phyloP scores from a whole-genome alignment of 495 filamentous ascomycete species.

The Bombardia bombarda region DNA sequence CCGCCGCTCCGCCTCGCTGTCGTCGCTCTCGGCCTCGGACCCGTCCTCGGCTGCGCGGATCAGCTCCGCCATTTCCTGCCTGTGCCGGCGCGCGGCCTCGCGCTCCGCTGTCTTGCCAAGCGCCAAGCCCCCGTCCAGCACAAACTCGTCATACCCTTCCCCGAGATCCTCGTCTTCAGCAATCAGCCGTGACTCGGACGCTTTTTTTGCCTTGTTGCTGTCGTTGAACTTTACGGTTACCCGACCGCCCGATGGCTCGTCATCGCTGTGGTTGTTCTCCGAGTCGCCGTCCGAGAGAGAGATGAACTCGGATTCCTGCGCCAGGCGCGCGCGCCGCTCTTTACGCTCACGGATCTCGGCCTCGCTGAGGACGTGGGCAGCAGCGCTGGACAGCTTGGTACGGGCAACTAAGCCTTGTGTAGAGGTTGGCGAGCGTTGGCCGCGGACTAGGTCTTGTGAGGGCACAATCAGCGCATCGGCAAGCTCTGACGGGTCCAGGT shows the following conservation, averaged over 20 bases:
- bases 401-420: no score
- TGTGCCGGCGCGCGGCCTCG: constrained; percentile 57
- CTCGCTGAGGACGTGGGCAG: constrained; percentile 56
- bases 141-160: constrained; percentile 90
- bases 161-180: constrained; percentile 88
- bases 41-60: constrained; percentile 71
- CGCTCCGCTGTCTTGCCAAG: constrained; percentile 74
- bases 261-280: no score
- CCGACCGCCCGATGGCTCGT: constrained; percentile 4
- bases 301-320: constrained; percentile 72
- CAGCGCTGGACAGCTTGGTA: background rate
- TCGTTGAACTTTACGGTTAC: constrained; percentile 33
- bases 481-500: constrained; percentile 45
- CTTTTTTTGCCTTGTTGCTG: constrained; percentile 41
- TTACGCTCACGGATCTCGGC: constrained; percentile 93
- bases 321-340: constrained; percentile 70
- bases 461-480: constrained; percentile 59
- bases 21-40: constrained; percentile 52
- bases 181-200: constrained; percentile 63
- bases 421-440: background rate
- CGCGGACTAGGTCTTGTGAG: constrained; percentile 18
- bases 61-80: constrained; percentile 72
- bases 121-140: constrained; percentile 73
- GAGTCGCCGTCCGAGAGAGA: constrained; percentile 49
- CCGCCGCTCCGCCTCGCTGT: constrained; percentile 69